These are phyloP conservation scores for Telopea speciosissima DNA, from an alignment of 177 flowering plant genomes.

Conservation along the genomic window DNA sequence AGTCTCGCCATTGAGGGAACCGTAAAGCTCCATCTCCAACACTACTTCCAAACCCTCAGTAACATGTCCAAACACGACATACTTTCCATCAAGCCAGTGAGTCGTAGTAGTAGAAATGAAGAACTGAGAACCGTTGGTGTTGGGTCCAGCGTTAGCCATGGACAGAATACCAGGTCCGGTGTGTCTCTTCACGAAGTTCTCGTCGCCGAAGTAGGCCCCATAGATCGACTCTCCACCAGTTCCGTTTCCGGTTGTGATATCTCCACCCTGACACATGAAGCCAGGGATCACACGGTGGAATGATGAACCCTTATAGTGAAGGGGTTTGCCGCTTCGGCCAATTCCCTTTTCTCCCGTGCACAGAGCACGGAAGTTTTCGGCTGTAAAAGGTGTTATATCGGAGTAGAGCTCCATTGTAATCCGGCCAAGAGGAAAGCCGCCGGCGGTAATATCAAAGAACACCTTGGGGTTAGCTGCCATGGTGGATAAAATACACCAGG, in stretches of 20 bases:
- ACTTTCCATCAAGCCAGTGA: conserved; percentile 20
- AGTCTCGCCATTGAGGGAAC: conserved; percentile 10
- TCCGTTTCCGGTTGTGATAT: conserved; percentile 22
- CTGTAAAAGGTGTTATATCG: conserved; percentile 42
- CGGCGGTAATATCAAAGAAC: conserved; percentile 42
- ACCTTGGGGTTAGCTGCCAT: conserved; percentile 35
- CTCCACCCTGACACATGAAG: conserved; percentile 26
- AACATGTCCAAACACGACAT: conserved; percentile 22
- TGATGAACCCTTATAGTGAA: conserved; percentile 41
- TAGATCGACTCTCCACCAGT: conserved; percentile 28
- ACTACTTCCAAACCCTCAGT: conserved; percentile 18
- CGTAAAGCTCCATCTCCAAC: conserved; percentile 15
- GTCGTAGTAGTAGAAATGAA: conserved; percentile 66
- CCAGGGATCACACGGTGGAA: conserved; percentile 24
- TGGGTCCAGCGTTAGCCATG: conserved; percentile 85
- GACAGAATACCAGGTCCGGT: conserved; percentile 45
- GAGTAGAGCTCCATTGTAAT: conserved; percentile 43
- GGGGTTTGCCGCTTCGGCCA: conserved; percentile 31
- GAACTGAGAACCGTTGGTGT: conserved; percentile 83
- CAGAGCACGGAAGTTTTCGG: conserved; percentile 60
- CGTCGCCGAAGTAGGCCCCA: conserved; percentile 26
- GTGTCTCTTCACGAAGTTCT: conserved; percentile 25
- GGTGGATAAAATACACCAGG: neutral
- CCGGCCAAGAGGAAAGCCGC: conserved; percentile 38
- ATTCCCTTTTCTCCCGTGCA: conserved; percentile 60